Base-by-base conservation (phyloP, 805 yeast genomes). In the Scheffersomyces lignosus region DNA sequence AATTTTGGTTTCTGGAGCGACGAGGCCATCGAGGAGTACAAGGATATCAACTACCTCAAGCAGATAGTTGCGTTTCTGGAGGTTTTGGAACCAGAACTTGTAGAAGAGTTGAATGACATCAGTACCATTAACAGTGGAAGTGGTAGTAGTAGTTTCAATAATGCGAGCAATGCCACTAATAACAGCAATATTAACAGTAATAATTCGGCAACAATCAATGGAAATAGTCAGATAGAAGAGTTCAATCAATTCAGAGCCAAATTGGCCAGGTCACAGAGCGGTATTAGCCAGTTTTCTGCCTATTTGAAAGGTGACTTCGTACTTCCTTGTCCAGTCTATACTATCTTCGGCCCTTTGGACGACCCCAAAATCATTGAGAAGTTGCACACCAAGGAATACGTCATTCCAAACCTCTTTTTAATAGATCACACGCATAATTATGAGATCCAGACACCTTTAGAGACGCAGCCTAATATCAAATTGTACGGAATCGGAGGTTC, bases 291-390 rank as follows among this genome's bases (percentile, higher is more conserved):
- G 29, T 43, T 56, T 16, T 44, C 44, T 6, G 37, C 36, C 24
- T 60, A 53, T 40, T n/a, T 51, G 6, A 6, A 48, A 51, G 37
- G 85, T 75, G 7, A 61, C 61, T 31, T 51, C 54, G 34, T 45
- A 31, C 41, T 67, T 75, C 47, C 59, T 59, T 27, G 76, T 73
- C 93, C 95, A 0, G 87, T 86, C 1, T 86, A 85, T 62, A 78
- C 90, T 3, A 77, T 82, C n/a, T 81, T 76, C 48, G 93, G 93
- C 0, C 81, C 83, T 56, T 70, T 81, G 38, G 95, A 85, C 54
- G 95, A 85, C 54, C 78, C 87, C 1, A 52, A 72, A 3, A 86
- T 86, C 15, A 60, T 85, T 29, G 77, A 80, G 45, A 77, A 76
- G 62, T 76, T 85, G 56, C 71, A 80, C 37, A 57, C 65, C 36